Evolutionary conservation across 2,329 filamentous ascomycete species (phyloP), one percentile per base, ranked within the genome.

Genomic region (Immersiporthe knoxdaviesiana): DNA sequence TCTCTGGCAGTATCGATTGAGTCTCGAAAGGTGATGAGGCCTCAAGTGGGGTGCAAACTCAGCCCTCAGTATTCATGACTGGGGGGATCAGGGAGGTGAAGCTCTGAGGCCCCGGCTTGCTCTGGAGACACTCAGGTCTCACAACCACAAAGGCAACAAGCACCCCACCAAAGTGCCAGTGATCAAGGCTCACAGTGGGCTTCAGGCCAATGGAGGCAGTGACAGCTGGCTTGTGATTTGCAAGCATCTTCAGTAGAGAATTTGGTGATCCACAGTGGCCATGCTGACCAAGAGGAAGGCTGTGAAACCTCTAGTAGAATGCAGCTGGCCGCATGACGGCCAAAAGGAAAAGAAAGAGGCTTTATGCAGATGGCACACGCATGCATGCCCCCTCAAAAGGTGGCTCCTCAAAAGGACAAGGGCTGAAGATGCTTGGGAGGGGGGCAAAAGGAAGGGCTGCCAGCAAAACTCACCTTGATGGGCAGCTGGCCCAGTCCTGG

Each of bases 401-500:
- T 30, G 50, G 50, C 50, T 54, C 50, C 50, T 54, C 50, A n/a
- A 59, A 37, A 50, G 35, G 10, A 24, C 39, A 47, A 30, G 52
- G 52, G 47, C 7, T 30, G 21, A 12, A 52, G 60, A 32, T 60
- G 47, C 41, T 39, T 37, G 16, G 47, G 27, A 35, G 8, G 35
- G 35, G 35, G 8, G 8, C 4, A 30, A 24, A 30, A 16, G 11
- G 41, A 63, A 24, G 37, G 39, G 12, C 11, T 32, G 12, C 27
- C 30, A 62, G 2, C 1, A 12, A 12, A 61, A 63, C 81, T 80
- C 79, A 89, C 88, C 75, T 87, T 82, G 71, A 85, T 83, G 71
- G 87, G 86, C 66, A 90, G 87, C 77, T 92, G 88, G 74, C 91
- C 91, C 79, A 93, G 81, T 75, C 91, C 91, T 74, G 91, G 91